A percentile compares a stretch with the other conserved stretches of the same genome.
phyloP scores from a whole-genome alignment of 306 rosid species.

The Medicago lupulina region DNA sequence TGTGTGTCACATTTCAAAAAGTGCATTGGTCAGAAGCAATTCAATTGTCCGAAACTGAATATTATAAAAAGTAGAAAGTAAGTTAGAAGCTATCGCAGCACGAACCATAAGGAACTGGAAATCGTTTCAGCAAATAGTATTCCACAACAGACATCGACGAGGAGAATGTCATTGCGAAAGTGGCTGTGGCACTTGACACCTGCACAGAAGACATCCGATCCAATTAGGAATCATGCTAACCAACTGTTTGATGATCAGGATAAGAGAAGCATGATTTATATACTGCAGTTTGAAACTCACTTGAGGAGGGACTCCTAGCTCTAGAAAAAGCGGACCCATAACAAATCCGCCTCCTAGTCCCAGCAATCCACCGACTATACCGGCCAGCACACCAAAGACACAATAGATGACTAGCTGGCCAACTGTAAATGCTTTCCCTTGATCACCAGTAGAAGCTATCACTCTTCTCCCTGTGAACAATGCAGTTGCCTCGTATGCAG shows the following conservation, averaged over 20 bases:
- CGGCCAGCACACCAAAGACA: constrained; percentile 70
- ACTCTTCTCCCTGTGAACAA: constrained; percentile 72
- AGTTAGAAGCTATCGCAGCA: neutral
- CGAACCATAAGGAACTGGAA: constrained; percentile 88
- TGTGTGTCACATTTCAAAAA: constrained; percentile 45
- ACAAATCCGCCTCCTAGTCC: constrained; percentile 98
- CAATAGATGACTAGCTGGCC: constrained; percentile 63
- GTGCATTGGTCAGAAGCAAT: constrained; percentile 2
- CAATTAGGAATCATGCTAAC: neutral
- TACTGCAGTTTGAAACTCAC: constrained; percentile 47
- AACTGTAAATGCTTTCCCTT: constrained; percentile 52
- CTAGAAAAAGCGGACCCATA: constrained; percentile 94
- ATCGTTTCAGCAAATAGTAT: constrained; percentile 85
- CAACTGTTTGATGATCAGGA: neutral
- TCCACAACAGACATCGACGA: constrained; percentile 98
- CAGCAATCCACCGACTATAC: constrained; percentile 87
- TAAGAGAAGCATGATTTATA: neutral
- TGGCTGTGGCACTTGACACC: constrained; percentile 97
- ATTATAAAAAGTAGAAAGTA: neutral
- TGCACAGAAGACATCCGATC: constrained; percentile 47
- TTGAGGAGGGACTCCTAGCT: constrained; percentile 94
- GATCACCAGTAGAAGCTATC: constrained; percentile 71
- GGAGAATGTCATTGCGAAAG: constrained; percentile 93
- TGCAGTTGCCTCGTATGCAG: constrained; percentile 70
- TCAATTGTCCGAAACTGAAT: neutral